Base-by-base conservation (phyloP, 768 basidiomycete genomes). In the Termitomyces sp. region DNA sequence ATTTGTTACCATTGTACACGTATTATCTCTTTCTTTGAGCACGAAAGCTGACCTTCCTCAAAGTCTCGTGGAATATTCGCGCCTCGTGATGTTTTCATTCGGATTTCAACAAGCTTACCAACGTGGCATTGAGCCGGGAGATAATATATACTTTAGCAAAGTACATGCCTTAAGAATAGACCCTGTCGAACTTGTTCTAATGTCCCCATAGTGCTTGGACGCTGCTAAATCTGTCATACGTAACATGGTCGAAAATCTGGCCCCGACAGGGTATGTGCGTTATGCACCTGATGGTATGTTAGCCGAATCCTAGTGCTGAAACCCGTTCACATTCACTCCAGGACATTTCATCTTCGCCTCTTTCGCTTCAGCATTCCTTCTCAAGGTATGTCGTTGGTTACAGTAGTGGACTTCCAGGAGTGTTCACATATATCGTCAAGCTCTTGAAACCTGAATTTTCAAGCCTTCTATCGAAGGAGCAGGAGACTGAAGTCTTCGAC, bases 1-100 rank as follows among this genome's bases (percentile, higher is more conserved):
- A 77, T 13, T 70, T 92, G 26, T 72, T 90, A 7, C 90, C 90
- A 3, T 92, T 88, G 88, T 92, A 70, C 61, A 86, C 70, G 35
- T n/a, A 32, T 28, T 4, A 30, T 49, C 5, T 18, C 3, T 33
- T 54, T 24, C 41, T 49, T 22, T 22, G 3, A 35, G 52, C 51
- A n/a, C 36, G 60, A 49, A 56, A 16, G 58, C 55, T 54, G 36
- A 54, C 62, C 36, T 1, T 24, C 28, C 36, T 41, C 35, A 1
- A 55, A 92, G 89, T 78, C 77, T 89, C 44, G 85, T 87, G 57
- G 82, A 76, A 30, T 92, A 92, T 64, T 88, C 88, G 36, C 79
- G 90, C 16, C 81, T 92, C 11, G 90, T 92, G 50, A 90, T 92
- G 88, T 90, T 82, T 65, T 92, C 90, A 0, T 92, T 92, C 63